A percentile compares a stretch with the other conserved stretches of the same genome.
Conservation (phyloP, 371 early-diverging fungal species). For the Haplosporangium sp. region DNA sequence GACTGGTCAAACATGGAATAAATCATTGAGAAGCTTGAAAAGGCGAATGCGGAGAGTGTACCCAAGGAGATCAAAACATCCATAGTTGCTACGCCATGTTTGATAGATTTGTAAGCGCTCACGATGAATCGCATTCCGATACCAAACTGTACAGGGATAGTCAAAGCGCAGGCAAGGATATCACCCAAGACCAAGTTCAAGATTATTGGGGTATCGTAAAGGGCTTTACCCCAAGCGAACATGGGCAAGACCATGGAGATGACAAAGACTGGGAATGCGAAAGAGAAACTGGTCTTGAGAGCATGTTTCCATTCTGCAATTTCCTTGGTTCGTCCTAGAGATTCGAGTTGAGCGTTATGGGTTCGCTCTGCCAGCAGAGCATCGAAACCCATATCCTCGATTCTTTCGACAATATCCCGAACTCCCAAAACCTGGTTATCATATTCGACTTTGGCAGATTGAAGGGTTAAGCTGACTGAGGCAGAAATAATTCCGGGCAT, state of each 20-base stretch:
- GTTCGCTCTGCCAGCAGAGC: conserved; percentile 77
- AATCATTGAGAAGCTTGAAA: conserved; percentile 78
- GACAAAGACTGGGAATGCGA: conserved; percentile 88
- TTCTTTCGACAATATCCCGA: conserved; percentile 81
- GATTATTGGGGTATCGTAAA: conserved; percentile 48
- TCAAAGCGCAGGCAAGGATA: conserved; percentile 63
- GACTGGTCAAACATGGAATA: conserved; percentile 62
- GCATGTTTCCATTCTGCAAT: conserved; percentile 84
- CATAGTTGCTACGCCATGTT: conserved; percentile 92
- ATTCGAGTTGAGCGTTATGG: conserved; percentile 88
- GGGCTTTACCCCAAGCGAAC: conserved; percentile 59
- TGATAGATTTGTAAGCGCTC: conserved; percentile 81
- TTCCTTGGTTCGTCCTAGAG: conserved; percentile 87
- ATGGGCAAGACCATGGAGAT: conserved; percentile 88
- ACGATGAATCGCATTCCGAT: conserved; percentile 86
- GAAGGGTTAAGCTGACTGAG: conserved; percentile 81
- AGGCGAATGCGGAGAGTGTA: conserved; percentile 86
- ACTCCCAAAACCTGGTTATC: conserved; percentile 74
- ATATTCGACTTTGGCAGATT: conserved; percentile 78
- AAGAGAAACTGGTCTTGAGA: conserved; percentile 69
- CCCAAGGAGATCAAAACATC: conserved; percentile 94
- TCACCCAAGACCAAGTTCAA: conserved; percentile 77
- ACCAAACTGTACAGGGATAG: conserved; percentile 93
- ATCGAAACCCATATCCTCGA: conserved; percentile 89
- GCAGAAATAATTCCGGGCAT: conserved; percentile 74